Base-by-base conservation (phyloP, 495 filamentous ascomycete genomes). In the Neurospora sp. region DNA sequence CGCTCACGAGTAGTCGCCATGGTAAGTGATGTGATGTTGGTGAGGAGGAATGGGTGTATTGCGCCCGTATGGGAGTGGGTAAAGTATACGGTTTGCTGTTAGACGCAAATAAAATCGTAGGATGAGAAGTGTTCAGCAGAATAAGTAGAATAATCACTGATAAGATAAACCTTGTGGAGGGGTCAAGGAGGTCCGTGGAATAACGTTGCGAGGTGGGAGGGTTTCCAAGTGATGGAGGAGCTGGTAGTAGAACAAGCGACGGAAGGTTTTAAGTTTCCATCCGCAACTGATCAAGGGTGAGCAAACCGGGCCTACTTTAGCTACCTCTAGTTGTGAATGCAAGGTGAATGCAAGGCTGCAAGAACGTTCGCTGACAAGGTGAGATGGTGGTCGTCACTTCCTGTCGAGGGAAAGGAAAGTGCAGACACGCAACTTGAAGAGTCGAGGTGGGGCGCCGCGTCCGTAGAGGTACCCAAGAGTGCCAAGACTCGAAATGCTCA, bases 1-100 rank as follows among this genome's bases (percentile, higher is more conserved):
- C 96, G 93, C 69, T 88, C 83, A 45, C 93, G 88, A 72, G 93
- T 94, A 42, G 90, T 89, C 69, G 91, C 83, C 93, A 96, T 97
- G 75, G 71, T 73, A 22, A 38, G 22, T 42, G 72, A 70, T 39
- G 69, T 53, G 42, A 38, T 27, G 38, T 53, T 39, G 20, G 47
- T 59, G 47, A 20, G 7, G 47, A 5, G 20, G 47, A 6, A 59
- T 12, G 10, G 10, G 5, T 59, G 20, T 59, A 59, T 59, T 59
- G 47, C 22, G 47, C 47, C 22, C 9, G 4, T 14, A 27, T 27
- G 10, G 20, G 10, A 59, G 47, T 31, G 20, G 4, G 47, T 65
- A 69, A 20, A 22, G 59, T 44, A 68, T 53, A 35, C 6, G 27
- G 14, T 8, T 22, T 47, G 44, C 44, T 47, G 44, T 22, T 9